Percentiles rank a stretch among this genome's conserved stretches.
phyloP scores from a whole-genome alignment of 2,329 filamentous ascomycete genomes.

The Fusarium heterosporum region DNA sequence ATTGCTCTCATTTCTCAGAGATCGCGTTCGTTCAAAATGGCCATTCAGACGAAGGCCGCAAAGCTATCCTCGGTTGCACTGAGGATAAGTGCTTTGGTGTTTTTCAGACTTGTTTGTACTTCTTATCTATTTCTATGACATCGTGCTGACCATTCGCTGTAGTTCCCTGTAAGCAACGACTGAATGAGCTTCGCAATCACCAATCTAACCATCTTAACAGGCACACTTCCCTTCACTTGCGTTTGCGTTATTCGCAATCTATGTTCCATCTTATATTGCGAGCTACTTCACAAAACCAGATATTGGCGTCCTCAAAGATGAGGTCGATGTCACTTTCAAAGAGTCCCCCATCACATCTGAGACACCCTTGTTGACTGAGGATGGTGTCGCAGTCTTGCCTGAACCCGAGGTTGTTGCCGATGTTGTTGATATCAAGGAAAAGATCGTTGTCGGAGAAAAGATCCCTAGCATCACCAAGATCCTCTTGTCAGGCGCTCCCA shows the following conservation, averaged over 20 bases:
- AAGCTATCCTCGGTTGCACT: constrained; percentile 54
- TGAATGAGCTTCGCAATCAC: constrained; percentile 18
- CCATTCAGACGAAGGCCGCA: constrained; percentile 49
- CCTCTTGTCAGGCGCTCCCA: constrained; percentile 81
- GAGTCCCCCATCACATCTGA: constrained; percentile 55
- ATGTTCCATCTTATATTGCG: constrained; percentile 71
- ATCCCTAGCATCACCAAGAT: constrained; percentile 70
- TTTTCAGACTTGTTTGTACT: constrained; percentile 53
- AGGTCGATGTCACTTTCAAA: constrained; percentile 67
- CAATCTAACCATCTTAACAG: constrained; percentile 40
- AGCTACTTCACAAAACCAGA: constrained; percentile 68
- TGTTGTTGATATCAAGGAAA: constrained; percentile 73
- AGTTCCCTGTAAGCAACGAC: constrained; percentile 53
- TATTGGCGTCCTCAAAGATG: constrained; percentile 69
- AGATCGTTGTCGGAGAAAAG: constrained; percentile 68
- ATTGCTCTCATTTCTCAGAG: constrained; percentile 20
- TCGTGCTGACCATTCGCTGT: constrained; percentile 25
- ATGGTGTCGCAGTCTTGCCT: constrained; percentile 47
- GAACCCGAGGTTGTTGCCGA: constrained; percentile 56
- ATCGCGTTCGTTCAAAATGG: constrained; percentile 43
- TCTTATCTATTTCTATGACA: not conserved
- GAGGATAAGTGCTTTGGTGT: constrained; percentile 53
- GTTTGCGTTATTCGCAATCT: constrained; percentile 73
- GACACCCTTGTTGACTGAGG: constrained; percentile 48
- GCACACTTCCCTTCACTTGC: constrained; percentile 63